Conservation (phyloP, 768 basidiomycete genomes). For the Gymnopilus junonius region DNA sequence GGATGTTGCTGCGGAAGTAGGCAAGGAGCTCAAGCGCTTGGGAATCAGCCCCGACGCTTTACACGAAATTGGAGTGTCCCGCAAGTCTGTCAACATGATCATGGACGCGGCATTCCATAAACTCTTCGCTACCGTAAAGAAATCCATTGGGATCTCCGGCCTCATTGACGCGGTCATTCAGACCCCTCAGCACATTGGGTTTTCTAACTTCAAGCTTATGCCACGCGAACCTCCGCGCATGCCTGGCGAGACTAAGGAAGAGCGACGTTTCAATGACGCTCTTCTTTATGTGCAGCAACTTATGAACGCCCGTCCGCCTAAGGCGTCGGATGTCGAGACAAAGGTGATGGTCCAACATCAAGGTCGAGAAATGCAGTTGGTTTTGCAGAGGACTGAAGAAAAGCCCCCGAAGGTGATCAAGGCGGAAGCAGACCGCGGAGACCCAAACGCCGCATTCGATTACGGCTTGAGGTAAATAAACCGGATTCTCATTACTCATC, state of each 20-base stretch:
- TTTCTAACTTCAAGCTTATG: background rate
- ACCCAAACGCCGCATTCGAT: slow-evolving; percentile 17
- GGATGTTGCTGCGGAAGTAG: slow-evolving; percentile 28
- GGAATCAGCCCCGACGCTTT: slow-evolving; percentile 28
- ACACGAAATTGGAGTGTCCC: slow-evolving; percentile 24
- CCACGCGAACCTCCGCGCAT: background rate
- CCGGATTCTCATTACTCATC: background rate
- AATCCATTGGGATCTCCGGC: background rate
- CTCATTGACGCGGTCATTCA: background rate
- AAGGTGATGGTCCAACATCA: background rate
- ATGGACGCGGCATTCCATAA: background rate
- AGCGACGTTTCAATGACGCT: background rate
- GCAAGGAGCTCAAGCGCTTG: slow-evolving; percentile 30
- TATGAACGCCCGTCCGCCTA: background rate
- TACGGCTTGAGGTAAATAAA: slow-evolving; percentile 15
- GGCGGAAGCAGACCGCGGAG: slow-evolving; percentile 18
- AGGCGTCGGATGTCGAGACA: background rate
- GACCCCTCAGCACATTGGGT: slow-evolving; percentile 9
- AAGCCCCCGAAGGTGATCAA: slow-evolving; percentile 10
- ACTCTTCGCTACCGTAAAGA: background rate
- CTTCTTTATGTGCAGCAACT: background rate
- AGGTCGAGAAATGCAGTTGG: background rate
- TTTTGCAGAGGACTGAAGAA: slow-evolving; percentile 1
- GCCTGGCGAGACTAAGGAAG: background rate
- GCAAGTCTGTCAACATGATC: background rate